Percentiles rank a stretch among this genome's conserved stretches.
Evolutionary conservation across 73 alveolate species (phyloP).

Genomic region (Uronychia setigera): DNA sequence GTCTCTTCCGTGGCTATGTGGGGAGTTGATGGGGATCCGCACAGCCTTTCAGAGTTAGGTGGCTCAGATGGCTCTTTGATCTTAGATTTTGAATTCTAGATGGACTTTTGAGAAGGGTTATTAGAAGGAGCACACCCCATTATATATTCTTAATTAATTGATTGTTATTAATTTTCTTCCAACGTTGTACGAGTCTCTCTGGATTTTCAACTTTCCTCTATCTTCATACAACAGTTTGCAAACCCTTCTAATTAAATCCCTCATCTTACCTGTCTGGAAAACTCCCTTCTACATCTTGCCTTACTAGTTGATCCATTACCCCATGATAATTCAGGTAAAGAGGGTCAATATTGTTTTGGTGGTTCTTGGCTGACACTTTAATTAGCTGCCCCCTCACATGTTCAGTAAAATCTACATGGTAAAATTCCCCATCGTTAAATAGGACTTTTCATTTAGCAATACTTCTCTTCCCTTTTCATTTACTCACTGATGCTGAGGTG

Average conservation of each 20-base stretch:
- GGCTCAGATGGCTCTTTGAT: background rate
- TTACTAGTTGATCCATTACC: background rate
- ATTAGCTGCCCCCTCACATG: background rate
- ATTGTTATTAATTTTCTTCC: background rate
- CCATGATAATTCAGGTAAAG: background rate
- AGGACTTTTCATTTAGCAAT: background rate
- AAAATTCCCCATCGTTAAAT: background rate
- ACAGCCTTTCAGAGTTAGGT: background rate
- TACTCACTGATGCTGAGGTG: background rate
- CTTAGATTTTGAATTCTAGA: background rate
- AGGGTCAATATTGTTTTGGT: background rate
- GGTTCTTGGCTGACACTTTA: background rate
- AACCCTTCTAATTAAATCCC: background rate
- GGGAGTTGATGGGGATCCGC: background rate
- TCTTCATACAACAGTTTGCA: background rate
- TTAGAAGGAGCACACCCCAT: conserved; percentile 1
- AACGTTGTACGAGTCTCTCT: background rate
- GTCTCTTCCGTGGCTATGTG: conserved; percentile 3
- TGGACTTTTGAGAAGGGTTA: background rate
- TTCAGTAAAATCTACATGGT: background rate
- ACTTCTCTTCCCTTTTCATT: background rate
- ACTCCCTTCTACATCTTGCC: background rate
- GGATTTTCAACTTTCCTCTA: background rate
- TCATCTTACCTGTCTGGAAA: background rate
- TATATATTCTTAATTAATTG: too few relatives aligned